These are phyloP conservation scores for Theileria parva DNA, from an alignment of 169 alveolate genomes.

Conservation along the genomic window DNA sequence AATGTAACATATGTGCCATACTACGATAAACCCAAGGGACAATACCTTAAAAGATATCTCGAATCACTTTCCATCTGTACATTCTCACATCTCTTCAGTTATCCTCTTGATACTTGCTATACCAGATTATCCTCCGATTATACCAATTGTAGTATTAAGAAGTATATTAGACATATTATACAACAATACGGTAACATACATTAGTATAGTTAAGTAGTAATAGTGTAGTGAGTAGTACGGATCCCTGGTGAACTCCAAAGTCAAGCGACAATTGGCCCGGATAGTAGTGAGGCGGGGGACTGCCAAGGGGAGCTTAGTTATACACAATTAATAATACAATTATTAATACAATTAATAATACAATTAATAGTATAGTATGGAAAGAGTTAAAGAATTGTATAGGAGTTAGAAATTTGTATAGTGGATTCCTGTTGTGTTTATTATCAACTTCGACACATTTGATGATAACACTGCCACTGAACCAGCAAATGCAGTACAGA, in stretches of 20 bases:
- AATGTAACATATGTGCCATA: background rate
- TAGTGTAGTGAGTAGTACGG: too few species aligned
- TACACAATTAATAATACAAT: too few species aligned
- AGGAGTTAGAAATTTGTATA: slow-evolving; percentile 52
- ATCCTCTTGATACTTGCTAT: slow-evolving; percentile 64
- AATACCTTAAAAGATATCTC: slow-evolving; percentile 23
- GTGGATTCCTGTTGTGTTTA: slow-evolving; percentile 56
- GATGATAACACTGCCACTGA: slow-evolving; percentile 35
- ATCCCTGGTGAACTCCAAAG: too few species aligned
- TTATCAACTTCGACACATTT: slow-evolving; percentile 45
- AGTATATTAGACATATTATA: background rate
- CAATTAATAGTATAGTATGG: too few species aligned
- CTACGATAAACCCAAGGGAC: slow-evolving; percentile 4
- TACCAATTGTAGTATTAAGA: background rate
- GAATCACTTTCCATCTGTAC: slow-evolving; percentile 26
- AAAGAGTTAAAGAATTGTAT: too few species aligned
- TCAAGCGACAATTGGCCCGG: too few species aligned
- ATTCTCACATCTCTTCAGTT: slow-evolving; percentile 51
- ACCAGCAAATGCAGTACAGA: slow-evolving; percentile 45
- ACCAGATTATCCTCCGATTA: slow-evolving; percentile 31
- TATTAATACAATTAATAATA: too few species aligned
- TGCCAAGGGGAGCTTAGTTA: too few species aligned
- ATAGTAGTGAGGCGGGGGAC: too few species aligned
- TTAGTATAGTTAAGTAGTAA: background rate
- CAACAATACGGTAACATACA: slow-evolving; percentile 11